Evolutionary conservation across 163 green algal genomes (phyloP).

Genomic region (Chloromonas sp.): DNA sequence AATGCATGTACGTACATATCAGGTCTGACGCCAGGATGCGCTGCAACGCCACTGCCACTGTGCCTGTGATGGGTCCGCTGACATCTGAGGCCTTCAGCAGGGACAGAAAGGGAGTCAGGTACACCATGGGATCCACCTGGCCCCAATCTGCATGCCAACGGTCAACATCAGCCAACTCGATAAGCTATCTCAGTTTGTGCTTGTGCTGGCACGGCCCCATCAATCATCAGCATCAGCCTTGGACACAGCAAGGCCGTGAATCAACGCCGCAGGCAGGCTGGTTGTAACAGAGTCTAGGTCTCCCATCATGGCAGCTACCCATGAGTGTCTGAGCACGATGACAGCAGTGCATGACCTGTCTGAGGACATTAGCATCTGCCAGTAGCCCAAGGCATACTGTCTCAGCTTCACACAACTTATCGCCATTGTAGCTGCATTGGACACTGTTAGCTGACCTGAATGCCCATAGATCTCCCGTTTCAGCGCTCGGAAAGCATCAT

Average conservation of each 20-base stretch:
- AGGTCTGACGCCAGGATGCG: conserved; percentile 70
- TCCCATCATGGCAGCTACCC: too few species aligned
- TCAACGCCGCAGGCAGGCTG: too few species aligned
- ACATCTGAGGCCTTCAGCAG: conserved; percentile 84
- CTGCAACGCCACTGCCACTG: conserved; percentile 74
- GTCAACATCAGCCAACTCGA: not conserved
- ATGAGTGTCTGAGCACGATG: too few species aligned
- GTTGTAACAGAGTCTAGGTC: too few species aligned
- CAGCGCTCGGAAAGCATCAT: conserved; percentile 45
- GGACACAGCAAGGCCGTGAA: too few species aligned
- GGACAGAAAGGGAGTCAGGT: conserved; percentile 86
- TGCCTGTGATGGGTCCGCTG: conserved; percentile 80
- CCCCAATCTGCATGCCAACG: conserved; percentile 51
- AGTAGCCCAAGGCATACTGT: too few species aligned
- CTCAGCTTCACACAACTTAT: too few species aligned
- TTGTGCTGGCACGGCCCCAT: not conserved
- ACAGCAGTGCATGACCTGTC: too few species aligned
- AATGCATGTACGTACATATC: conserved; percentile 31
- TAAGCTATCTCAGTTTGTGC: not conserved
- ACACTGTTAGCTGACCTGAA: too few species aligned
- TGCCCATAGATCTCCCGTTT: conserved; percentile 52
- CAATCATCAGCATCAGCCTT: too few species aligned
- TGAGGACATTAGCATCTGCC: too few species aligned
- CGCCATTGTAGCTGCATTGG: too few species aligned
- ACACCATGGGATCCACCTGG: conserved; percentile 68